These are phyloP conservation scores for Corylus heterophylla DNA, from an alignment of 306 rosid species.

Conservation along the genomic window DNA sequence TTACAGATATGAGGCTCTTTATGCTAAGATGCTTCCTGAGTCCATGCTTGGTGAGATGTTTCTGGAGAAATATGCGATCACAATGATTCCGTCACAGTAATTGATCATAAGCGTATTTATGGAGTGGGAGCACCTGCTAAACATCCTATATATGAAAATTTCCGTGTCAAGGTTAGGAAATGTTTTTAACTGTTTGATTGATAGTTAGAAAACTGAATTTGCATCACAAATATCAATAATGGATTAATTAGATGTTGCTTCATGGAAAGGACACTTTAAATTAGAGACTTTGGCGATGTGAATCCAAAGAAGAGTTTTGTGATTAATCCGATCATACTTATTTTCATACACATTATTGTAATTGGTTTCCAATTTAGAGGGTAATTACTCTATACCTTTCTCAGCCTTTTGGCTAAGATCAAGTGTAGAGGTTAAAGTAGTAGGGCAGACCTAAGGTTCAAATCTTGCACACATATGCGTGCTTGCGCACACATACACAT, in stretches of 20 bases:
- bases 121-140: slow-evolving; percentile 65
- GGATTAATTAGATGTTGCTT: background rate
- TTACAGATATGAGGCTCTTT: slow-evolving; percentile 69
- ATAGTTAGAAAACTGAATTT: slow-evolving; percentile 6
- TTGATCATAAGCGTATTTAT: slow-evolving; percentile 64
- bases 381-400: background rate
- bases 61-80: slow-evolving; percentile 58
- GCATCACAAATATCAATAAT: background rate
- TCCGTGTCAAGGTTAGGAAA: slow-evolving; percentile 77
- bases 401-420: too few relatives aligned
- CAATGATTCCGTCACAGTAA: slow-evolving; percentile 74
- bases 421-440: too few relatives aligned
- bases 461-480: too few relatives aligned
- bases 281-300: background rate
- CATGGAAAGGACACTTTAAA: background rate
- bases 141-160: slow-evolving; percentile 89
- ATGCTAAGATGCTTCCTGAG: slow-evolving; percentile 56
- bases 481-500: too few relatives aligned
- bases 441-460: too few relatives aligned
- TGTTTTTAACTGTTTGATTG: slow-evolving; percentile 8
- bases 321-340: background rate
- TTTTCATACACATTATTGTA: background rate
- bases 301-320: background rate
- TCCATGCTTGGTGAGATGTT: slow-evolving; percentile 60
- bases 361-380: background rate